Conservation (phyloP, 805 yeast genomes). For the Pichia cephalocereana region DNA sequence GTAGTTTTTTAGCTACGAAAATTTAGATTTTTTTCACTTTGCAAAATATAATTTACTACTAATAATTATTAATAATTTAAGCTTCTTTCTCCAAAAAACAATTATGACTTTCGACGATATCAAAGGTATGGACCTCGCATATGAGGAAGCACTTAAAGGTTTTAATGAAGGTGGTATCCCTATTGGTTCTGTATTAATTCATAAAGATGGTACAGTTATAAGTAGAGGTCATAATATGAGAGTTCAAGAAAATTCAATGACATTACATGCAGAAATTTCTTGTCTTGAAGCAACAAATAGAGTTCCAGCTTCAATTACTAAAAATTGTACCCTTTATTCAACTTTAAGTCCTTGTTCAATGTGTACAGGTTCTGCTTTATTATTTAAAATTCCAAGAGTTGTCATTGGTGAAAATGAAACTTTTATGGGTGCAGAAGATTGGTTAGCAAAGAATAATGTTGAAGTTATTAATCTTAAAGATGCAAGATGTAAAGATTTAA, state of each 20-base stretch:
- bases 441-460: slow-evolving; percentile 56
- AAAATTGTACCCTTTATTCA: slow-evolving; percentile 83
- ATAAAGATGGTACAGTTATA: slow-evolving; percentile 67
- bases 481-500: slow-evolving; percentile 55
- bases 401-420: slow-evolving; percentile 86
- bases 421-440: slow-evolving; percentile 77
- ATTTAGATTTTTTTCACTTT: no score
- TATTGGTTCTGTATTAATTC: slow-evolving; percentile 59
- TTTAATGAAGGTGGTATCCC: slow-evolving; percentile 74
- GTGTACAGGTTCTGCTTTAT: slow-evolving; percentile 89
- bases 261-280: slow-evolving; percentile 86
- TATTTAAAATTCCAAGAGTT: slow-evolving; percentile 81
- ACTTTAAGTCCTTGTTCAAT: slow-evolving; percentile 88
- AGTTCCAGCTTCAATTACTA: slow-evolving; percentile 68
- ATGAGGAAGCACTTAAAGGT: slow-evolving; percentile 62
- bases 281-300: slow-evolving; percentile 89
- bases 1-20: not conserved
- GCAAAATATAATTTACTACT: no score
- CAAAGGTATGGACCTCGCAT: slow-evolving; percentile 59
- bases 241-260: slow-evolving; percentile 75
- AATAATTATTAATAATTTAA: no score
- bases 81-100: not conserved
- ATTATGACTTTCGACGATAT: slow-evolving; percentile 50
- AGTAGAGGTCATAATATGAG: slow-evolving; percentile 91
- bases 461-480: slow-evolving; percentile 57